Percentiles rank a stretch among this genome's conserved stretches.
Conservation (phyloP, 495 filamentous ascomycete genomes). For the Hypoxylon rickii region DNA sequence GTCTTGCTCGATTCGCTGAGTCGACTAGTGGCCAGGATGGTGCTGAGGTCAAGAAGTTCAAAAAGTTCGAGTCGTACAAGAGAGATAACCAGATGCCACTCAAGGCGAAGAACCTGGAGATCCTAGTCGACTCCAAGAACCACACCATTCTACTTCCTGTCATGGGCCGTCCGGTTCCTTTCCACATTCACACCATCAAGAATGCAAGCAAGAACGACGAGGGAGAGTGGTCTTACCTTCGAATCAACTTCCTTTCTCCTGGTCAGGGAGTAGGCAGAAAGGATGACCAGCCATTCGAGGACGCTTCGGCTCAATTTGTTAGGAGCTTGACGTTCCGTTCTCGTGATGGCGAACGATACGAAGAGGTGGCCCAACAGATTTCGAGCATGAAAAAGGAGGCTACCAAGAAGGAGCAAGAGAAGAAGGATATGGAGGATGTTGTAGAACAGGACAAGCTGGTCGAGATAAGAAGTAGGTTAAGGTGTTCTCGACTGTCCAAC, state of each 20-base stretch:
- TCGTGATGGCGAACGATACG: constrained; percentile 82
- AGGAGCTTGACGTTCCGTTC: constrained; percentile 93
- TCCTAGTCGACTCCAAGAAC: constrained; percentile 89
- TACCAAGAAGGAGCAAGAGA: constrained; percentile 90
- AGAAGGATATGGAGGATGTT: constrained; percentile 99
- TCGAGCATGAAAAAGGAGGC: constrained; percentile 91
- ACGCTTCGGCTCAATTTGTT: constrained; percentile 92
- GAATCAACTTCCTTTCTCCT: constrained; percentile 96
- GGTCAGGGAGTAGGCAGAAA: constrained; percentile 97
- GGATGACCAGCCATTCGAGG: constrained; percentile 98
- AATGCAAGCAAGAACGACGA: constrained; percentile 95
- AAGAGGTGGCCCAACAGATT: constrained; percentile 86
- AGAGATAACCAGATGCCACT: constrained; percentile 91
- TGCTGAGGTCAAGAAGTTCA: constrained; percentile 93
- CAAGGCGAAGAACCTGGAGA: constrained; percentile 78
- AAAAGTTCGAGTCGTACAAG: constrained; percentile 98
- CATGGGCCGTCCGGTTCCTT: constrained; percentile 96
- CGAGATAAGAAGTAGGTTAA: constrained; percentile 77
- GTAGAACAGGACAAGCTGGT: constrained; percentile 97
- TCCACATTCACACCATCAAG: constrained; percentile 99
- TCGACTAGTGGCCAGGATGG: constrained; percentile 85
- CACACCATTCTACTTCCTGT: constrained; percentile 90
- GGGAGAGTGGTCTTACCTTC: constrained; percentile 87
- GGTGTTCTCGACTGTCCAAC: background rate
- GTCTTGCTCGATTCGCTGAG: constrained; percentile 77